Evolutionary conservation across 352 stramenopile species (phyloP), one percentile per base, ranked within the genome.

Genomic region (Pythium monospermum): DNA sequence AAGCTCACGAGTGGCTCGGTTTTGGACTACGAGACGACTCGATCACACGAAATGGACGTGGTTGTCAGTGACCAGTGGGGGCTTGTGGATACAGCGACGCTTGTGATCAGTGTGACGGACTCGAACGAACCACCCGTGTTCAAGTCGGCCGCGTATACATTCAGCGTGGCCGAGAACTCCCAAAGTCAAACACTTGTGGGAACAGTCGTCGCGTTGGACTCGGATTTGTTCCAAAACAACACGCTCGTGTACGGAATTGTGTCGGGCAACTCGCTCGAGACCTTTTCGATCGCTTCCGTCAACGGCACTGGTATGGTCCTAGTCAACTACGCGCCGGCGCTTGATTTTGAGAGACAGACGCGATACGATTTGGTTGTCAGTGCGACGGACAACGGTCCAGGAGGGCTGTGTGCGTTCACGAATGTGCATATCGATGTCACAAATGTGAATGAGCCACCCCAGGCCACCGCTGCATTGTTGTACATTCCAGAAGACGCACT

Each of bases 111-210:
- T 33, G 39, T 85, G 16, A 69, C 65, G 2, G 61, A 85, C 38
- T 66, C 46, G 13, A 76, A 85, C 36, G 68, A 85, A 26, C 56
- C 71, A 0, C 74, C 74, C 6, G 26, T 68, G 1, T 85, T 83
- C 52, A 40, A 60, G 42, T 7, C 36, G 0, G 38, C 21, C 19
- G 38, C 38, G 7, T 85, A 81, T 40, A 54, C 12, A 0, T 77
- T 82, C 47, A 26, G 7, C 0, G 40, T 79, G 13, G 16, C 27
- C 10, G 74, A 85, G 56, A 82, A 81, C 53, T n/a, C 42, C 16
- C 31, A 58, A n/a, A 57, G 39, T 3, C 61, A 69, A 31, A 60
- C 69, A 0, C 25, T 58, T 18, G 47, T 80, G 4, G 71, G 71
- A 10, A 48, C 55, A 4, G 36, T 81, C 12, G 35, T 38, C 1